Conservation (phyloP, 1,284 basidiomycete genomes). For the Takashimella koratensis region DNA sequence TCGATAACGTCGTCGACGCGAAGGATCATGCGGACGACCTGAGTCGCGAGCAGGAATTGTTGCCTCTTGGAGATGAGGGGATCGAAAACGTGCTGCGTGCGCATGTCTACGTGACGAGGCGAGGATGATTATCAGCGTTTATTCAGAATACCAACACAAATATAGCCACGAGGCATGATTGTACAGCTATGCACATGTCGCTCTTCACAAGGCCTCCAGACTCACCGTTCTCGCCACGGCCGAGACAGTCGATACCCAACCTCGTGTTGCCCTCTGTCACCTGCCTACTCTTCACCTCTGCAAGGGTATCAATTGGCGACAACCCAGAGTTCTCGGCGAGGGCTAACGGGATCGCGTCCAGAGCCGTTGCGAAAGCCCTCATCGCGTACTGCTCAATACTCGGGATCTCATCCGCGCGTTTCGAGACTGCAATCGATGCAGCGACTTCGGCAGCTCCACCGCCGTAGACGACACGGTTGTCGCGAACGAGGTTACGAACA, state of each 20-base stretch:
- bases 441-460: slow-evolving; percentile 97
- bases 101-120: slow-evolving; percentile 70
- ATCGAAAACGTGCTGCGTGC: slow-evolving; percentile 93
- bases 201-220: too few relatives aligned
- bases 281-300: slow-evolving; percentile 90
- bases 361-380: slow-evolving; percentile 91
- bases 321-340: slow-evolving; percentile 96
- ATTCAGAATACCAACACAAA: neutral
- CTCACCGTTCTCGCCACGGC: slow-evolving; percentile 77
- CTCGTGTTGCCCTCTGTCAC: slow-evolving; percentile 79
- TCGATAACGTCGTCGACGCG: slow-evolving; percentile 48
- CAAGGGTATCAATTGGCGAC: slow-evolving; percentile 91
- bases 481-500: slow-evolving; percentile 89
- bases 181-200: too few relatives aligned
- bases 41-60: slow-evolving; percentile 94
- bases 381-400: slow-evolving; percentile 99
- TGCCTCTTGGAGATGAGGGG: slow-evolving; percentile 96
- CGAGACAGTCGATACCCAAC: slow-evolving; percentile 91
- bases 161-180: neutral
- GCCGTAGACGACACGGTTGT: slow-evolving; percentile 96
- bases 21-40: slow-evolving; percentile 59
- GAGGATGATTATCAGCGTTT: neutral
- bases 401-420: slow-evolving; percentile 94
- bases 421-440: slow-evolving; percentile 85
- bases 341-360: slow-evolving; percentile 90